Evolutionary conservation across 805 yeast species (phyloP).

Genomic region (Nakazawaea holstii): DNA sequence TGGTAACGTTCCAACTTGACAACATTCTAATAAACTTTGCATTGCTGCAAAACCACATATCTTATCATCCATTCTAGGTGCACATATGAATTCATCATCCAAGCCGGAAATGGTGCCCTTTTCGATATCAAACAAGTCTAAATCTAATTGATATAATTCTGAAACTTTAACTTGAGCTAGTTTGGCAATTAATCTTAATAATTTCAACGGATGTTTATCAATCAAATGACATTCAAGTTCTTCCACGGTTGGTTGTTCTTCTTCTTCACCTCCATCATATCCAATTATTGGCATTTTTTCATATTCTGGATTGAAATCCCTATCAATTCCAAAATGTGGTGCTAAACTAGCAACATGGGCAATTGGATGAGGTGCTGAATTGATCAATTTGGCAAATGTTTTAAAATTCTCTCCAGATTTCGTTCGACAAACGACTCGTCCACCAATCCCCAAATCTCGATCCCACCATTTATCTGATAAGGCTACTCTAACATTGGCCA

Average conservation of each 20-base stretch:
- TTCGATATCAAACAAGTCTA: conserved; percentile 78
- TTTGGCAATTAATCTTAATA: conserved; percentile 64
- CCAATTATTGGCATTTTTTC: conserved; percentile 80
- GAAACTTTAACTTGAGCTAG: conserved; percentile 52
- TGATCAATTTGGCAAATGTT: conserved; percentile 36
- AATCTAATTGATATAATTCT: conserved; percentile 63
- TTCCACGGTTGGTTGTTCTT: conserved; percentile 46
- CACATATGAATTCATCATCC: conserved; percentile 67
- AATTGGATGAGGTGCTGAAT: conserved; percentile 63
- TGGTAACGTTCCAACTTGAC: conserved; percentile 18
- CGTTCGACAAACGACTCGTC: conserved; percentile 55
- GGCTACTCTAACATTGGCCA: conserved; percentile 80
- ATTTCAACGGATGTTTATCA: conserved; percentile 61
- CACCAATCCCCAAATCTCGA: conserved; percentile 82
- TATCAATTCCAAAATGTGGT: conserved; percentile 75
- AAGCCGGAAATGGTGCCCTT: conserved; percentile 76
- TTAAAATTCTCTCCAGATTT: conserved; percentile 16
- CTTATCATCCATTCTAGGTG: conserved; percentile 83
- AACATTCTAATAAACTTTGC: conserved; percentile 38
- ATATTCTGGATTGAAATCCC: conserved; percentile 73
- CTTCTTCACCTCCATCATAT: conserved; percentile 32
- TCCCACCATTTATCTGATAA: conserved; percentile 68
- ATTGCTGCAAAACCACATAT: conserved; percentile 74
- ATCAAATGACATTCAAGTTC: conserved; percentile 59
- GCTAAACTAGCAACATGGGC: conserved; percentile 83